These are phyloP conservation scores for Arxiozyma slooffiae DNA, from an alignment of 1,139 yeast species.

Conservation along the genomic window DNA sequence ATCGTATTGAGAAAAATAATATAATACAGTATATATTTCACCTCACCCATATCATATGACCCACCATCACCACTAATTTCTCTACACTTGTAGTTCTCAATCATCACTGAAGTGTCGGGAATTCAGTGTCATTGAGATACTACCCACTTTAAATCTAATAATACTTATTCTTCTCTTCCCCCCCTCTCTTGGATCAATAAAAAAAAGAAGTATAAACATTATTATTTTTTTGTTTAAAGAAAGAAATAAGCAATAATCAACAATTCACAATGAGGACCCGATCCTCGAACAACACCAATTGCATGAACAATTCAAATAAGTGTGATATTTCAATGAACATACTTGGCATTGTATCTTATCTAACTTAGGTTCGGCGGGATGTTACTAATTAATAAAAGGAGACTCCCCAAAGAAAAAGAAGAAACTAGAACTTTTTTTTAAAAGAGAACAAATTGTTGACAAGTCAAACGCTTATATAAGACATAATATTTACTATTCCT, in stretches of 20 bases:
- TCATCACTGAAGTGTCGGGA: constrained; percentile 69
- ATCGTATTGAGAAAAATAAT: no score
- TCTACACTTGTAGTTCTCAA: constrained; percentile 13
- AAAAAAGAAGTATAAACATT: neutral
- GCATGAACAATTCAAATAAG: no score
- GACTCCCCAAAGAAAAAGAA: no score
- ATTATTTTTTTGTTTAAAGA: neutral
- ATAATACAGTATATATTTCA: neutral
- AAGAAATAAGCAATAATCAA: neutral
- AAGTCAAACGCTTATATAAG: no score
- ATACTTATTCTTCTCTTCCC: neutral
- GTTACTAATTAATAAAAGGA: neutral
- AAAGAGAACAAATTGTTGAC: neutral
- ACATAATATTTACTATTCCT: no score
- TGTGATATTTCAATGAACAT: constrained; percentile 13
- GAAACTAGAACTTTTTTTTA: no score
- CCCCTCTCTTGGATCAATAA: neutral
- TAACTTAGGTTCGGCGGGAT: constrained; percentile 4
- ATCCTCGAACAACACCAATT: constrained; percentile 9
- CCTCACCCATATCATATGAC: neutral
- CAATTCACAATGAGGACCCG: constrained; percentile 16
- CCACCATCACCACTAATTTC: neutral
- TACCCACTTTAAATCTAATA: neutral
- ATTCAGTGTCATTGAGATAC: constrained; percentile 36
- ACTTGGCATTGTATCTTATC: constrained; percentile 17